phyloP scores from a whole-genome alignment of 345 rosid species.

The Sonneratia alba region DNA sequence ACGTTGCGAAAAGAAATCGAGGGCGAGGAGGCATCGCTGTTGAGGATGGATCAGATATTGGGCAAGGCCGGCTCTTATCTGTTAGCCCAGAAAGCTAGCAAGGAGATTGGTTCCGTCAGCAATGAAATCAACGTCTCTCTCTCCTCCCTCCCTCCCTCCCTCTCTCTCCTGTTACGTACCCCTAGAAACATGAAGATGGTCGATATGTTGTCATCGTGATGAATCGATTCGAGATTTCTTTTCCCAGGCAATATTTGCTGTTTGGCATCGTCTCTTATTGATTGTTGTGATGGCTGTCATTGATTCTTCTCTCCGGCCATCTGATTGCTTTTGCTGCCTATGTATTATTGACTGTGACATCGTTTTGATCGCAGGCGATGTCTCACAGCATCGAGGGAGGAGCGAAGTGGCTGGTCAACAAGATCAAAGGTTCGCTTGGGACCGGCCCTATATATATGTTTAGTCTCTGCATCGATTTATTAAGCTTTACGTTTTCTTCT shows the following conservation, averaged over 20 bases:
- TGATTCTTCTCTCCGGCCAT: too few species aligned
- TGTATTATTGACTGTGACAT: background rate
- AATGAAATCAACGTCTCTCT: slow-evolving; percentile 62
- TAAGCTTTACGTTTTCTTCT: too few species aligned
- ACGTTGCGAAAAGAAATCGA: too few species aligned
- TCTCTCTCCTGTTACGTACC: background rate
- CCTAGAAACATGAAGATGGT: too few species aligned
- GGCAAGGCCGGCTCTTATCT: slow-evolving; percentile 89
- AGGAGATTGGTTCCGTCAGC: slow-evolving; percentile 71
- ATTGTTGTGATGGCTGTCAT: too few species aligned
- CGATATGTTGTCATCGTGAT: too few species aligned
- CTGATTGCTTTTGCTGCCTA: too few species aligned
- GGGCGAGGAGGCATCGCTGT: too few species aligned
- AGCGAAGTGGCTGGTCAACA: slow-evolving; percentile 88
- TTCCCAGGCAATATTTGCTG: too few species aligned
- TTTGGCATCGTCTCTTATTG: too few species aligned
- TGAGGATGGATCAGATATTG: slow-evolving; percentile 71
- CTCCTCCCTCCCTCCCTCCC: background rate
- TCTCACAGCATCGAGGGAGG: slow-evolving; percentile 86
- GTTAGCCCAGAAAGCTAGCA: slow-evolving; percentile 66
- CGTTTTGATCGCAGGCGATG: slow-evolving; percentile 34
- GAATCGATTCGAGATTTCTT: too few species aligned
- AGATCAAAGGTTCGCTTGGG: slow-evolving; percentile 56
- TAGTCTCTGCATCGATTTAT: too few species aligned
- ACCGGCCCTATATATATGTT: background rate